Percentiles rank a stretch among this genome's conserved stretches.
Conservation (phyloP, 2,329 filamentous ascomycete genomes). For the Pestalotiopsis sp. region DNA sequence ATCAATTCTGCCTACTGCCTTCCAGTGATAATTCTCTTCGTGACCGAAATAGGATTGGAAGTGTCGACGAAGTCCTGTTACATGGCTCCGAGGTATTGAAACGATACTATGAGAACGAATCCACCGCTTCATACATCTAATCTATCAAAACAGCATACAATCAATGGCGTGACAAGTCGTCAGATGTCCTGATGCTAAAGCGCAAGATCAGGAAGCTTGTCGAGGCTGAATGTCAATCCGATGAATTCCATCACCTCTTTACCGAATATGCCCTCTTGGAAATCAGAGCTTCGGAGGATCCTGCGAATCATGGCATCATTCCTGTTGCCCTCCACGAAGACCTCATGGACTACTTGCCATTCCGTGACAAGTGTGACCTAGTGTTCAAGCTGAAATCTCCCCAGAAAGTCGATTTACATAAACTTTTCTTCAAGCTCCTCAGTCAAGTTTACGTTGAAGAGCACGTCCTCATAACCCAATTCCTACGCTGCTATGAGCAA, state of each 20-base stretch:
- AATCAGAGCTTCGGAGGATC: neutral
- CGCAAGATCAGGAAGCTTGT: too few relatives aligned
- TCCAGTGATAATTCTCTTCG: neutral
- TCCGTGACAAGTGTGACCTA: conserved; percentile 9
- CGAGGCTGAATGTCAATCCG: too few relatives aligned
- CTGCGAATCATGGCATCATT: conserved; percentile 11
- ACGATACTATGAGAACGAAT: conserved; percentile 13
- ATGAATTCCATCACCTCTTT: conserved; percentile 18
- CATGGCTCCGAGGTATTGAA: conserved; percentile 14
- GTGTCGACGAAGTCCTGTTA: conserved; percentile 14
- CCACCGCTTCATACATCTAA: neutral
- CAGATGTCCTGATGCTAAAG: too few relatives aligned
- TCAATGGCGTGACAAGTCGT: neutral
- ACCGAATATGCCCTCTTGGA: conserved; percentile 18
- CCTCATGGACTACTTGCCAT: conserved; percentile 5
- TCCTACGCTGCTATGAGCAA: neutral
- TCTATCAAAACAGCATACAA: neutral
- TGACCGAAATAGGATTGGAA: neutral
- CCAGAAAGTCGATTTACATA: neutral
- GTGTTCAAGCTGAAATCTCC: neutral
- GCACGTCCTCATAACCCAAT: neutral
- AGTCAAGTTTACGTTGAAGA: conserved; percentile 7
- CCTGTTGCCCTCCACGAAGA: conserved; percentile 14
- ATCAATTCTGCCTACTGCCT: conserved; percentile 15
- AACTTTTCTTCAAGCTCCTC: conserved; percentile 16